Evolutionary conservation across 1,139 yeast species (phyloP), one percentile per base, ranked within the genome.

Genomic region (Komagataea norvegica): DNA sequence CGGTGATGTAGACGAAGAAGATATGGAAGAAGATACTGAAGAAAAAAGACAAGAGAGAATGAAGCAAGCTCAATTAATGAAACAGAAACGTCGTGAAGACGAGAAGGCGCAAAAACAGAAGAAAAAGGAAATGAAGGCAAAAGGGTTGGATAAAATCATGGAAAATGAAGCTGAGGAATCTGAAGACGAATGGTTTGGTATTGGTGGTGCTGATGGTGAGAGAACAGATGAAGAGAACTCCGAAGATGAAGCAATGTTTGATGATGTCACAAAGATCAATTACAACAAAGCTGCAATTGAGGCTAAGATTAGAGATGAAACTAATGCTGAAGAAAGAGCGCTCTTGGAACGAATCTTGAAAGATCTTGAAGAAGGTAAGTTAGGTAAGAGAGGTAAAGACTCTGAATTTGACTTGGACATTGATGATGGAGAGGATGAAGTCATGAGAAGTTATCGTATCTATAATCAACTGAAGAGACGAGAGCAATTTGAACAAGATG

Each of bases 121-220:
- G 45, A 71, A 68, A 45, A 57, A 64, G 21, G 62, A 59, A 26
- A 42, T 64, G 52, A 57, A 54, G 30, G 44, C 44, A 8, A 50
- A 44, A 24, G 66, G 66, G 21, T 43, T 60, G 2, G 55, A 51
- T 16, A 52, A 60, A 30, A 54, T 63, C 38, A 48, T 65, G 45
- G 68, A 64, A 41, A 55, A 57, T 44, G 96, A 89, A 65, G 98
- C 98, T 31, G 93, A 79, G 49, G 97, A 91, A 65, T 86, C 96
- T 29, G 97, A 91, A 47, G 97, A 89, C 65, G 96, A 89, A 64
- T 89, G 94, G 89, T 79, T 79, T 34, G 96, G 96, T 2, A 57
- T 85, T 40, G 96, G 95, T 39, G 96, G 96, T 42, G 69, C 59
- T 9, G 93, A 85, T 50, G 86, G 80, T 6, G 96, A 87, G 44